A percentile compares a stretch with the other conserved stretches of the same genome.
Evolutionary conservation across 306 rosid genomes (phyloP).

Genomic region (Biancaea sappan): DNA sequence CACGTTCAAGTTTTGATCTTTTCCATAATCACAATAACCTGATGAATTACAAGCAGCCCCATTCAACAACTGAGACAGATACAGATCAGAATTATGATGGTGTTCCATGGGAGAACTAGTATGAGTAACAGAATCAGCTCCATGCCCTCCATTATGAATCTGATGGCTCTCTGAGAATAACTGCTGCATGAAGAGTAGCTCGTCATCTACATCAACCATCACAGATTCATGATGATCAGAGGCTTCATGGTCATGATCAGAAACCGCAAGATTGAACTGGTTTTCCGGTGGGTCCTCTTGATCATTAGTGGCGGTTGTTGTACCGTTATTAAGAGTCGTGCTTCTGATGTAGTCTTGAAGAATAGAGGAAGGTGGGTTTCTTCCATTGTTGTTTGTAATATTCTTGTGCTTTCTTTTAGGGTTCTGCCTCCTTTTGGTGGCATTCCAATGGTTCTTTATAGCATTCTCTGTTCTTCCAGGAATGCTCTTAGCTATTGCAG

Average conservation of each 20-base stretch:
- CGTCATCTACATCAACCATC: conserved; percentile 53
- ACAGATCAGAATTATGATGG: conserved; percentile 47
- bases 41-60: conserved; percentile 40
- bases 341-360: conserved; percentile 76
- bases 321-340: conserved; percentile 32
- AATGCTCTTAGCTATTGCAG: conserved; percentile 76
- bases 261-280: conserved; percentile 15
- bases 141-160: conserved; percentile 15
- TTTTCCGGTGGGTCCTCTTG: conserved; percentile 23
- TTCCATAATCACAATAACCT: conserved; percentile 23
- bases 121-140: background rate
- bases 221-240: conserved; percentile 44
- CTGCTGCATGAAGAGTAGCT: conserved; percentile 71
- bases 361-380: conserved; percentile 60
- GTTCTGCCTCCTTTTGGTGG: conserved; percentile 83
- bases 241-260: conserved; percentile 33
- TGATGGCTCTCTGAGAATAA: conserved; percentile 41
- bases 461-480: conserved; percentile 88
- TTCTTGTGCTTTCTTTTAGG: conserved; percentile 73
- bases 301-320: background rate
- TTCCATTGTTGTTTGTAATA: conserved; percentile 32
- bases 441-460: conserved; percentile 95
- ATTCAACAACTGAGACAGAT: conserved; percentile 57
- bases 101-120: background rate
- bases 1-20: conserved; percentile 27